These are phyloP conservation scores for Aspergillus candidus DNA, from an alignment of 2,329 filamentous ascomycete species.

Conservation along the genomic window DNA sequence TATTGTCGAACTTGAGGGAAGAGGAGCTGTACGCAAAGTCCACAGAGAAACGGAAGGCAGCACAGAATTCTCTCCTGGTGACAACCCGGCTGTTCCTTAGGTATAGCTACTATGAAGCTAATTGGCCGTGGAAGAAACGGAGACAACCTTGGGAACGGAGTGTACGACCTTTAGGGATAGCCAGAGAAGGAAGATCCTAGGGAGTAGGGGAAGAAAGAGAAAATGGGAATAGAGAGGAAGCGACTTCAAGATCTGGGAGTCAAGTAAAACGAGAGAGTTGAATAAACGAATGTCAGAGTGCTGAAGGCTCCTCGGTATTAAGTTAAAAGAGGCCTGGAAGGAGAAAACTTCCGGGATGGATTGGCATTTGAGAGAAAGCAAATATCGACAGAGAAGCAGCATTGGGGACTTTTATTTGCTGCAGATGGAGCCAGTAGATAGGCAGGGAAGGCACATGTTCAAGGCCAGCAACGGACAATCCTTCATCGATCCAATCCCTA, in stretches of 20 bases:
- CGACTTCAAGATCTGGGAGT: too few species aligned
- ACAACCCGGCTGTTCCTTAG: too few species aligned
- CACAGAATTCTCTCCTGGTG: neutral
- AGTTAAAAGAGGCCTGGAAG: conserved; percentile 6
- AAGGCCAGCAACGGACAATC: conserved; percentile 15
- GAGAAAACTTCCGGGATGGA: conserved; percentile 10
- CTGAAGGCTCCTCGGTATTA: conserved; percentile 6
- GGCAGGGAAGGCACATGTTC: conserved; percentile 20
- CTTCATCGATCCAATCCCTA: conserved; percentile 16
- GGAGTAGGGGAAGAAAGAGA: conserved; percentile 9
- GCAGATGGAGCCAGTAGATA: conserved; percentile 8
- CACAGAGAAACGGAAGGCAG: neutral
- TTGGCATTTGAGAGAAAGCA: conserved; percentile 11
- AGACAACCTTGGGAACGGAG: conserved; percentile 9
- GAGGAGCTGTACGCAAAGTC: neutral
- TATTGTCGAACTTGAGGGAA: conserved; percentile 1
- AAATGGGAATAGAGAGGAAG: conserved; percentile 13
- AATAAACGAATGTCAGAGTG: conserved; percentile 22
- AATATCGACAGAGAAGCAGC: conserved; percentile 15
- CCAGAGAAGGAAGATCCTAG: conserved; percentile 13
- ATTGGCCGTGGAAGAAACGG: too few species aligned
- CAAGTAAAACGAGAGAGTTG: conserved; percentile 11
- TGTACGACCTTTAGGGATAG: conserved; percentile 15
- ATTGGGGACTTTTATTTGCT: conserved; percentile 19
- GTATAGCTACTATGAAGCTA: too few species aligned